A percentile compares a stretch with the other conserved stretches of the same genome.
phyloP scores from a whole-genome alignment of 1,284 basidiomycete genomes.

The Stygiomarasmius scandens region DNA sequence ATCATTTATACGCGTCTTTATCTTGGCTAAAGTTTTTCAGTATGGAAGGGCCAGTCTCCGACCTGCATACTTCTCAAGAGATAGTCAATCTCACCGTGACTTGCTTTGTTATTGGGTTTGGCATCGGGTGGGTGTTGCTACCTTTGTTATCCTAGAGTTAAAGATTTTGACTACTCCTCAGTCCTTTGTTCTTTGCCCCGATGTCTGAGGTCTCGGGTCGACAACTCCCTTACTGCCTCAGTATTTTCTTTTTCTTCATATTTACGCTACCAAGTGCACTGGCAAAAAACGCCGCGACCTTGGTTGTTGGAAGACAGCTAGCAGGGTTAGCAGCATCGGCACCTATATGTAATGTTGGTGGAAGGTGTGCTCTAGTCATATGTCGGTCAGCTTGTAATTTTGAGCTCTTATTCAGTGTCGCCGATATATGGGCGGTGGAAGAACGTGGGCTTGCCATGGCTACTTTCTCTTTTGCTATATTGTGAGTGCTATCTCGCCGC shows the following conservation, averaged over 20 bases:
- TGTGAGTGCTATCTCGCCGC: conserved; percentile 32
- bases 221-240: conserved; percentile 54
- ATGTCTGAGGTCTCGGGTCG: conserved; percentile 49
- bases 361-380: conserved; percentile 28
- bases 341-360: conserved; percentile 44
- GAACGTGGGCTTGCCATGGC: conserved; percentile 66
- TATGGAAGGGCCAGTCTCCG: conserved; percentile 33
- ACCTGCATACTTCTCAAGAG: conserved; percentile 33
- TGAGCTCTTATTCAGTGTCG: conserved; percentile 34
- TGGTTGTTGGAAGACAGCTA: conserved; percentile 66
- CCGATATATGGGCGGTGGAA: conserved; percentile 60
- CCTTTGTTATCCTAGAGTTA: neutral
- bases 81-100: conserved; percentile 40
- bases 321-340: conserved; percentile 57
- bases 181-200: conserved; percentile 39
- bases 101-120: conserved; percentile 43
- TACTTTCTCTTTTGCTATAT: conserved; percentile 63
- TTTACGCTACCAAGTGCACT: conserved; percentile 67
- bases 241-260: conserved; percentile 61
- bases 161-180: conserved; percentile 7
- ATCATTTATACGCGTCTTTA: neutral
- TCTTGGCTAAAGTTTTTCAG: conserved; percentile 20
- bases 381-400: neutral
- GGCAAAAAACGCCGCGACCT: conserved; percentile 56
- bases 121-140: conserved; percentile 31